Percentiles rank a stretch among this genome's conserved stretches.
Evolutionary conservation across 768 basidiomycete genomes (phyloP).

Genomic region (Cyathus striatus): DNA sequence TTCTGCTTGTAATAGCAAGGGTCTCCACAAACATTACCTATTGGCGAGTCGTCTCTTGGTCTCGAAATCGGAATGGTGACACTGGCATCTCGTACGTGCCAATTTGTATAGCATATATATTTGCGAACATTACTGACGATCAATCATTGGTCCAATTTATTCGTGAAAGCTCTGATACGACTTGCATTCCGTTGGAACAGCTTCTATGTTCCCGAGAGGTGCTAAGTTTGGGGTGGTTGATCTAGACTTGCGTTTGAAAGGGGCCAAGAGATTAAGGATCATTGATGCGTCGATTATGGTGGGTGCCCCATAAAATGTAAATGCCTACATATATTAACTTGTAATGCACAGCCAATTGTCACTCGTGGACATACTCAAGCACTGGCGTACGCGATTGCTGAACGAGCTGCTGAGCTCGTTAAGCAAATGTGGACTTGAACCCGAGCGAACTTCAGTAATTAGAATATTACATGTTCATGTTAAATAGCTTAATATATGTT

Average conservation of each 20-base stretch:
- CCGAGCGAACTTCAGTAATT: too few species aligned
- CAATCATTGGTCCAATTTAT: slow-evolving; percentile 21
- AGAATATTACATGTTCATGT: too few species aligned
- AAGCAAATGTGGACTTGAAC: background rate
- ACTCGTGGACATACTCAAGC: slow-evolving; percentile 1
- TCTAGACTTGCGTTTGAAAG: slow-evolving; percentile 31
- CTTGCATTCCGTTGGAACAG: slow-evolving; percentile 27
- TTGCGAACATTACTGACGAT: slow-evolving; percentile 9
- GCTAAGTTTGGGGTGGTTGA: slow-evolving; percentile 29
- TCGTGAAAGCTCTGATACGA: slow-evolving; percentile 16
- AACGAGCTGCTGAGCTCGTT: background rate
- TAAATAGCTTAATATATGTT: too few species aligned
- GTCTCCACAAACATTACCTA: slow-evolving; percentile 11
- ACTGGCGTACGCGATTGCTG: slow-evolving; percentile 1
- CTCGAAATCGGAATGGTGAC: slow-evolving; percentile 17
- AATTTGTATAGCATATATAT: too few species aligned
- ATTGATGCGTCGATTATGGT: slow-evolving; percentile 27
- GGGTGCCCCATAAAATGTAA: background rate
- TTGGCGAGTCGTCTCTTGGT: slow-evolving; percentile 16
- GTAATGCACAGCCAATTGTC: background rate
- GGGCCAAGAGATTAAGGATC: slow-evolving; percentile 26
- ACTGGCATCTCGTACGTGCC: slow-evolving; percentile 19
- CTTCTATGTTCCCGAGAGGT: slow-evolving; percentile 23
- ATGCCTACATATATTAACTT: background rate
- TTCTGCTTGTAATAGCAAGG: background rate